Evolutionary conservation across 148 eudicot genomes (phyloP), one percentile per base, ranked within the genome.

Genomic region (Tetragonia tetragonoides): DNA sequence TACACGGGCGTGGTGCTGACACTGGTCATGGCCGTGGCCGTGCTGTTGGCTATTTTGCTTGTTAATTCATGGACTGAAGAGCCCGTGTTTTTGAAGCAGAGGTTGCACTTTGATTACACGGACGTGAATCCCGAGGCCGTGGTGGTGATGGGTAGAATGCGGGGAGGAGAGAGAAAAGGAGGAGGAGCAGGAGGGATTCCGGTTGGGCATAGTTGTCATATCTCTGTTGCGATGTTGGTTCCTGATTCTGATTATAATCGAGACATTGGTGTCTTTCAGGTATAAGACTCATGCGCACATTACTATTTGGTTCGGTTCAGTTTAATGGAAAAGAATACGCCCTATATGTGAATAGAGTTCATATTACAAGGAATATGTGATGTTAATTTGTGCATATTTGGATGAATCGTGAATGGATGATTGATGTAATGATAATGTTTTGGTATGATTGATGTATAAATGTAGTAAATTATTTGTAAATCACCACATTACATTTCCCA

Each of bases 231-330:
- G 68, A 75, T 92, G 12, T 53, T 92, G 81, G 59, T 94, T 87
- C 98, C 98, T 1, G 98, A 94, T n/a, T 94, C 97, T 10, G 95
- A 90, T 73, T 94, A 78, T 74, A 94, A 94, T 67, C 77, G 85
- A 20, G 83, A 88, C 6, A 39, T 89, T 40, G 97, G 98, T 21
- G 82, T 87, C 17, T 94, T 92, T 81, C 98, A 94, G 93, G 98
- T 92, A 69, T 46, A 12, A n/a, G n/a, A n/a, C n/a, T n/a, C n/a
- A n/a, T n/a, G n/a, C n/a, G n/a, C n/a, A n/a, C n/a, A n/a, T n/a
- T n/a, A n/a, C n/a, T n/a, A n/a, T n/a, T 24, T 66, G 9, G 8
- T 6, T 39, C 21, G 10, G n/a, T n/a, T n/a, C n/a, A n/a, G n/a
- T n/a, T n/a, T n/a, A n/a, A n/a, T n/a, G n/a, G n/a, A n/a, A n/a